Percentiles rank a stretch among this genome's conserved stretches.
Conservation (phyloP, 345 rosid species). For the Syzygium oleosum region DNA sequence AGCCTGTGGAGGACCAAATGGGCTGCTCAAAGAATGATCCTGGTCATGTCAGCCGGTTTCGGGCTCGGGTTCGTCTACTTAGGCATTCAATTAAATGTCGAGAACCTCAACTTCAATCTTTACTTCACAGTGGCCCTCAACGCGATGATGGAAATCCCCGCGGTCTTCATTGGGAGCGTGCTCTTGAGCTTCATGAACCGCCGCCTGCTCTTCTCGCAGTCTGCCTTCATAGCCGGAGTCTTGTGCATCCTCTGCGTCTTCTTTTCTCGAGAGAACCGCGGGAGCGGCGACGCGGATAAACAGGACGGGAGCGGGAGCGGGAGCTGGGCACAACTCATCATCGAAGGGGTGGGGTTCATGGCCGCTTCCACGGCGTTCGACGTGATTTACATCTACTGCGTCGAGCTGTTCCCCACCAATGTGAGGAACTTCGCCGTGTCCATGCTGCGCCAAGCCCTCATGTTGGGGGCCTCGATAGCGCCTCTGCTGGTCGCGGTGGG, state of each 20-base stretch:
- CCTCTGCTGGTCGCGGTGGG: conserved; percentile 58
- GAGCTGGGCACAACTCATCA: conserved; percentile 44
- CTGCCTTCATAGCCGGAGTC: conserved; percentile 41
- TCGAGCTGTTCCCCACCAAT: conserved; percentile 70
- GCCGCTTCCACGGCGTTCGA: conserved; percentile 53
- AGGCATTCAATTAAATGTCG: conserved; percentile 64
- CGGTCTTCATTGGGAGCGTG: conserved; percentile 40
- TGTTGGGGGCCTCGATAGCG: conserved; percentile 72
- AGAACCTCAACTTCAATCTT: conserved; percentile 58
- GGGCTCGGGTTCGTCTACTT: conserved; percentile 67
- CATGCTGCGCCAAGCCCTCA: conserved; percentile 41
- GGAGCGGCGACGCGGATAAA: not conserved
- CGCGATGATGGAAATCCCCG: conserved; percentile 72
- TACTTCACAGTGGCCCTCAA: conserved; percentile 51
- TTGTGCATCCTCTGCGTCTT: conserved; percentile 45
- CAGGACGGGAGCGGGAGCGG: conserved; percentile 26
- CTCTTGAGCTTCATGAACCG: conserved; percentile 42
- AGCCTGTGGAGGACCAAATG: conserved; percentile 50
- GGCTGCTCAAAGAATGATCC: conserved; percentile 48
- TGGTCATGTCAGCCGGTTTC: conserved; percentile 50
- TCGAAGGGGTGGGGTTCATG: conserved; percentile 62
- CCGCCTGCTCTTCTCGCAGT: conserved; percentile 37
- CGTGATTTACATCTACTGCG: conserved; percentile 43
- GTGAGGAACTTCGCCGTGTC: conserved; percentile 67
- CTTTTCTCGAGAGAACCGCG: conserved; percentile 18